Base-by-base conservation (phyloP, 805 yeast species). In the Cyberlindnera mrakii region DNA sequence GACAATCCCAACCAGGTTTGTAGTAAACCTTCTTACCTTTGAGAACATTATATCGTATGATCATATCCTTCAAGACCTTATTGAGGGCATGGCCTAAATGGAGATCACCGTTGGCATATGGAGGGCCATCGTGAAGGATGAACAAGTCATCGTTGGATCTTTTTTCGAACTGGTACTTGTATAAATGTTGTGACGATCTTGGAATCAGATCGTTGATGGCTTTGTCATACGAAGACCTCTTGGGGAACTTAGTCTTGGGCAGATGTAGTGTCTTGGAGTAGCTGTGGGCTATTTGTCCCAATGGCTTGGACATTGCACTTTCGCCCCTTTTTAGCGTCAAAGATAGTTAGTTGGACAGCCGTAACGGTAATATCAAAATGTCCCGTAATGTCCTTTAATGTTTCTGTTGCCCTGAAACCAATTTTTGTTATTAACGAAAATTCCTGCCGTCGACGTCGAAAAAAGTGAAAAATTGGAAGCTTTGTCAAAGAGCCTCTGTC, bases 1-100 rank as follows among this genome's bases (percentile, higher is more conserved):
- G 99, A 58, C 99, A 93, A 61, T 93, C 99, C 98, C 99, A 93
- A 0, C 99, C 99, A 0, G 98, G 96, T 34, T 73, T 72, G 56
- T 86, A 93, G 41, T 74, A 70, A 4, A 93, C 78, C 39, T 72
- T 71, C 46, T 78, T 72, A 14, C 88, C 85, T 32, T 70, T 62
- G 17, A 81, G 59, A 20, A 90, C 65, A 55, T 87, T 80, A 52
- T 68, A 82, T 40, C 99, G 69, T 49, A 78, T 77, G 36, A 91
- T 77, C 37, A 93, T 79, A 62, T 93, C 99, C 61, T 93, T 93
- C 43, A 88, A 63, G 17, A 89, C 75, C 59, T 93, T 91, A 66
- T 93, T 93, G 54, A 93, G 65, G 0, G 98, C 87, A 65, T 93
- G 99, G 43, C 98, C 88, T 39, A 90, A 63, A 61, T 93, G 99